Evolutionary conservation across 805 yeast species (phyloP).

Genomic region (Lipomyces lipofer): DNA sequence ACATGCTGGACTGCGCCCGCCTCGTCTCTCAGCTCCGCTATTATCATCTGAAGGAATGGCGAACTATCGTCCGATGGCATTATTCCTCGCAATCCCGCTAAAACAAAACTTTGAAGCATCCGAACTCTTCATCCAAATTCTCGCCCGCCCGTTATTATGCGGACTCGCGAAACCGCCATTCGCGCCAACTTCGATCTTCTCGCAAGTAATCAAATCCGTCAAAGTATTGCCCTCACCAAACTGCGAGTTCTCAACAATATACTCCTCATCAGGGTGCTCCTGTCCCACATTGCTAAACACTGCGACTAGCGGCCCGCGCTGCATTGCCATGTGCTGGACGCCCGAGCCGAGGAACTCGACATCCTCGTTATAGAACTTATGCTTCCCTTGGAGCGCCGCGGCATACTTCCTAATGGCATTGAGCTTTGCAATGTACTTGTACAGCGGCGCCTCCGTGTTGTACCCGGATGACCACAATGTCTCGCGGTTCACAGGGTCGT

Average conservation of each 20-base stretch:
- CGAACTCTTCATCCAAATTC: neutral
- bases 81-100: neutral
- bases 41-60: too few species aligned
- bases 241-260: neutral
- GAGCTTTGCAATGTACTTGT: neutral
- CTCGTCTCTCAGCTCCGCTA: constrained; percentile 57
- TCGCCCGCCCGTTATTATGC: neutral
- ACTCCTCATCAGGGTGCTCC: neutral
- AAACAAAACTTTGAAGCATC: neutral
- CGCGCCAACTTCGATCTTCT: neutral
- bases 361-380: neutral
- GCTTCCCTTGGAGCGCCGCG: neutral
- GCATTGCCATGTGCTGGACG: neutral
- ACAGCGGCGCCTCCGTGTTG: constrained; percentile 1
- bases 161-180: neutral
- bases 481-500: constrained; percentile 15
- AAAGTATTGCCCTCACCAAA: neutral
- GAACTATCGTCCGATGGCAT: neutral
- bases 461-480: constrained; percentile 15
- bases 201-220: neutral
- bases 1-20: constrained; percentile 67
- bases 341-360: neutral
- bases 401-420: constrained; percentile 5
- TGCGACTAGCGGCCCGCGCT: neutral
- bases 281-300: neutral